Base-by-base conservation (phyloP, 164 flowering plant species). In the Taxillus chinensis region DNA sequence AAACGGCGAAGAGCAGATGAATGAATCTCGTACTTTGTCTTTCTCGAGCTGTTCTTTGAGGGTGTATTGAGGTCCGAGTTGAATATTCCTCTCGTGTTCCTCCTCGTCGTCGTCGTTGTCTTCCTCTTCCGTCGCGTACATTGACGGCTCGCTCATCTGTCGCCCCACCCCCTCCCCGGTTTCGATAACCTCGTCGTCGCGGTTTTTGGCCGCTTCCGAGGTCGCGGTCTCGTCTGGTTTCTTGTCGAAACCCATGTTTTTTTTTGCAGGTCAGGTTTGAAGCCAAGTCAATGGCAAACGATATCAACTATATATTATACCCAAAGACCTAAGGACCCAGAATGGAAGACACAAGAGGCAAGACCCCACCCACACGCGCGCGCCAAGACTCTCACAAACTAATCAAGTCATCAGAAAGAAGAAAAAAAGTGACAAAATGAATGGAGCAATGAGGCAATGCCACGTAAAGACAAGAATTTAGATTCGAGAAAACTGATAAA, bases 11-110 rank as follows among this genome's bases (percentile, higher is more conserved):
- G 42, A 5, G 10, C 15, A 40, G n/a, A 55, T 38, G 46, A 57
- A 66, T 39, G 43, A n/a, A 5, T 12, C 41, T 45, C 61, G 55
- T 41, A 87, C 97, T 86, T 89, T 91, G 61, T 88, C 97, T 70
- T 79, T 85, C 71, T 88, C 96, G 43, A 84, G 66, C 40, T 85
- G 89, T 57, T 86, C 87, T 62, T 86, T 88, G 68, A 91, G 80
- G 6, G 89, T 70, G 71, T 39, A 64, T 55, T 76, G 89, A 70
- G 95, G 97, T 60, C 97, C 97, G 80, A 91, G 66, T 52, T 80
- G 79, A 42, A 85, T 63, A 57, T 74, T 78, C 60, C 66, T 58
- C 40, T 70, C 82, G 15, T 57, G 64, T 27, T 82, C 84, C 4
- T 80, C 27, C 4, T 80, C 27, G 27, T 27, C 27, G 13, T 48